A percentile compares a stretch with the other conserved stretches of the same genome.
Conservation (phyloP, 2,329 filamentous ascomycete species). For the Colletotrichum brevisporum region DNA sequence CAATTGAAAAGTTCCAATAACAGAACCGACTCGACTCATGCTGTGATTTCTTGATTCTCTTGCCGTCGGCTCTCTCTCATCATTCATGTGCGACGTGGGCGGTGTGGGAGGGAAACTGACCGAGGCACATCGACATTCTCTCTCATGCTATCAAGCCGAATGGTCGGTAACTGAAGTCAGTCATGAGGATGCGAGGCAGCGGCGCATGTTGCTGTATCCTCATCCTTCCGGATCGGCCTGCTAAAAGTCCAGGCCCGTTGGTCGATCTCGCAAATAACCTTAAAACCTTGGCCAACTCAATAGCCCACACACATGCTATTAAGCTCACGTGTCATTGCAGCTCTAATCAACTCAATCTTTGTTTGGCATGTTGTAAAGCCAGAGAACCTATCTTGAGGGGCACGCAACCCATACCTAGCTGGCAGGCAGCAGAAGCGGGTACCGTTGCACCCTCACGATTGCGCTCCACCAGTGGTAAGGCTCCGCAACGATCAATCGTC, state of each 20-base stretch:
- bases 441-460: background rate
- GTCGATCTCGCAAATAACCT: background rate
- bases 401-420: too few species aligned
- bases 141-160: too few species aligned
- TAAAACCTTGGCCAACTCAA: background rate
- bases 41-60: background rate
- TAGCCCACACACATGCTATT: background rate
- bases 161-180: too few species aligned
- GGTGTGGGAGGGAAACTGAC: too few species aligned
- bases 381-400: too few species aligned
- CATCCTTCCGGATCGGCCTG: background rate
- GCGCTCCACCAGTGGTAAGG: background rate
- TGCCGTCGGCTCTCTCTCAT: background rate
- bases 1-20: slow-evolving; percentile 1
- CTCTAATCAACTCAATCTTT: too few species aligned
- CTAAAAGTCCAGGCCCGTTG: too few species aligned
- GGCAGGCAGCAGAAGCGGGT: too few species aligned
- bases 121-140: too few species aligned
- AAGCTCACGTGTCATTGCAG: background rate
- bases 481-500: background rate
- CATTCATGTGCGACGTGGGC: too few species aligned
- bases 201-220: background rate
- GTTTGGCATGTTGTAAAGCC: background rate
- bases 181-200: too few species aligned
- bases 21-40: background rate